Conservation (phyloP, 345 rosid species). For the Carallia brachiata region DNA sequence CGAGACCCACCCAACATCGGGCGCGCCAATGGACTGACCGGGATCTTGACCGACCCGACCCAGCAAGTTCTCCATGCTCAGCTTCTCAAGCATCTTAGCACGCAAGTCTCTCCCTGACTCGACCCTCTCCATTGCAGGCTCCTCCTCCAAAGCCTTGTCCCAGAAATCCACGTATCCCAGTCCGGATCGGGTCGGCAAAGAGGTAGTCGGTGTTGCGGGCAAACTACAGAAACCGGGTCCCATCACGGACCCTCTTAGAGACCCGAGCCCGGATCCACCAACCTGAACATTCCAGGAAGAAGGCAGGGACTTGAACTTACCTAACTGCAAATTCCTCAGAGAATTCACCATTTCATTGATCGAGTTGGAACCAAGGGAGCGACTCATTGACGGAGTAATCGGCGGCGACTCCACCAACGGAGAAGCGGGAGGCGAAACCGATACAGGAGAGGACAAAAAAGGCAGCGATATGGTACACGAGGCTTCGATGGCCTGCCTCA, state of each 20-base stretch:
- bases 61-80: constrained; percentile 62
- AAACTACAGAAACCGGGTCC: constrained; percentile 58
- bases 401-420: constrained; percentile 59
- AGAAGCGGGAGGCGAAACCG: constrained; percentile 54
- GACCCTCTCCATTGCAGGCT: constrained; percentile 68
- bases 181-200: constrained; percentile 31
- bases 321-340: constrained; percentile 60
- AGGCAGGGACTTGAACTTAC: constrained; percentile 59
- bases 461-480: constrained; percentile 36
- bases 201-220: constrained; percentile 58
- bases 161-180: constrained; percentile 37
- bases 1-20: constrained; percentile 85
- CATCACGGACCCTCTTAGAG: constrained; percentile 52
- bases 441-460: constrained; percentile 48
- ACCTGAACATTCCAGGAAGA: constrained; percentile 38
- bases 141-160: constrained; percentile 57
- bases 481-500: constrained; percentile 23
- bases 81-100: constrained; percentile 59
- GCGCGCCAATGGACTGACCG: constrained; percentile 25
- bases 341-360: constrained; percentile 53
- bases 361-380: constrained; percentile 51
- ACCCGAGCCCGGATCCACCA: constrained; percentile 43
- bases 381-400: constrained; percentile 45
- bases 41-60: constrained; percentile 28
- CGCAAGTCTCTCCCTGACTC: constrained; percentile 80